Evolutionary conservation across 2,329 filamentous ascomycete genomes (phyloP).

Genomic region (Apiospora koreana): DNA sequence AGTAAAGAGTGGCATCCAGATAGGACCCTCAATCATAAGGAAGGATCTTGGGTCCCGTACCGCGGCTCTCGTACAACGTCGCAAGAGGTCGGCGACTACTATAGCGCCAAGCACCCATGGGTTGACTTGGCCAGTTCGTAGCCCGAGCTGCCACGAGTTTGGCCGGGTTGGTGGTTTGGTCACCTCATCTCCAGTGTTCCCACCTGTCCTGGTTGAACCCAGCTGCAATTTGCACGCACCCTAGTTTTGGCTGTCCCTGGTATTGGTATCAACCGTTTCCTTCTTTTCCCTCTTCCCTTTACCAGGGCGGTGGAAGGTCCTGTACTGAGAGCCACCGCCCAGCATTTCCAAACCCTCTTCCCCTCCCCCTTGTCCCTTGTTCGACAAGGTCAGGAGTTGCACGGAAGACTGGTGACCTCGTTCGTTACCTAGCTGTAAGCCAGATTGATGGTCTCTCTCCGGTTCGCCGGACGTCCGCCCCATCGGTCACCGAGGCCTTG

Average conservation of each 20-base stretch:
- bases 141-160: conserved; percentile 10
- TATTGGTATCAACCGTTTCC: not conserved
- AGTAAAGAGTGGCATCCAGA: not conserved
- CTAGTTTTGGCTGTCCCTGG: not conserved
- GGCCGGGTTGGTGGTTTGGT: conserved; percentile 7
- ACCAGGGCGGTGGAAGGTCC: not conserved
- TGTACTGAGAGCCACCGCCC: not conserved
- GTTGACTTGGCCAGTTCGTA: conserved; percentile 1
- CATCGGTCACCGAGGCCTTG: not conserved
- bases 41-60: not conserved
- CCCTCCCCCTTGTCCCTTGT: not conserved
- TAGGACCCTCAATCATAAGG: not conserved
- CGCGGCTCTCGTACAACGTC: not conserved
- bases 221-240: conserved; percentile 4
- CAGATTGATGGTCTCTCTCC: not conserved
- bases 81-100: not conserved
- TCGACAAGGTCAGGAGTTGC: not conserved
- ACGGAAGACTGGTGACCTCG: not conserved
- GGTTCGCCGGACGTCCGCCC: not conserved
- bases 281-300: not conserved
- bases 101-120: conserved; percentile 6
- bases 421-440: not conserved
- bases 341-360: not conserved
- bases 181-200: conserved; percentile 10
- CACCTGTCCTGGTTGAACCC: not conserved